Evolutionary conservation across 2,329 filamentous ascomycete species (phyloP).

Genomic region (Sclerotinia spermophila): DNA sequence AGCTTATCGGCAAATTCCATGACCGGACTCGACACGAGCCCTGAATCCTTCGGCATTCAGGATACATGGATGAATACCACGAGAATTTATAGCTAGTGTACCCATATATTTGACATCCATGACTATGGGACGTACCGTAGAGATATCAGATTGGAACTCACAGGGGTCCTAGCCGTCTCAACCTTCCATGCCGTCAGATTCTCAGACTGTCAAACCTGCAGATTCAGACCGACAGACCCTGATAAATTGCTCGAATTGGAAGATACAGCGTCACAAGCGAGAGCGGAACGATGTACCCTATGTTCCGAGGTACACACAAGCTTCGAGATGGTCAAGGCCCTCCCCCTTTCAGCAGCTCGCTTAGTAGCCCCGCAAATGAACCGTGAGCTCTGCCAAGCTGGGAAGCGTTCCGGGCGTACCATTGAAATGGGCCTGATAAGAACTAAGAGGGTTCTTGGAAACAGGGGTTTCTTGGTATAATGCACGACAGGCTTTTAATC

Average conservation of each 20-base stretch:
- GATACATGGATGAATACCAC: neutral
- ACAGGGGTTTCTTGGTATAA: neutral
- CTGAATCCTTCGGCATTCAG: neutral
- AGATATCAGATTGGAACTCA: neutral
- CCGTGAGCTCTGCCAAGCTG: neutral
- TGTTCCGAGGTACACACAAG: neutral
- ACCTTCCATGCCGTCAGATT: neutral
- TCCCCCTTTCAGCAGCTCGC: constrained; percentile 8
- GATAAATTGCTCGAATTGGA: neutral
- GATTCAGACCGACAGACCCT: neutral
- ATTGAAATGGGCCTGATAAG: neutral
- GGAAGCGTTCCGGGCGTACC: neutral
- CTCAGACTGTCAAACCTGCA: neutral
- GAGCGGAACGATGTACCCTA: neutral
- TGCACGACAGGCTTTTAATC: neutral
- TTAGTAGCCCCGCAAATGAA: neutral
- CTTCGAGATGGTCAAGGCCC: neutral
- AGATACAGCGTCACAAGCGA: neutral
- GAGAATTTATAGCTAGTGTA: neutral
- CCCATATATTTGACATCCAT: neutral
- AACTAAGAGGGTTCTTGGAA: too few species aligned
- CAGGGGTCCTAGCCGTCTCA: too few species aligned
- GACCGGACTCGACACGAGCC: neutral
- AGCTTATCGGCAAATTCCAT: neutral
- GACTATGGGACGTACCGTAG: neutral